phyloP scores from a whole-genome alignment of 441 rosid species.

The Populus hybrid region DNA sequence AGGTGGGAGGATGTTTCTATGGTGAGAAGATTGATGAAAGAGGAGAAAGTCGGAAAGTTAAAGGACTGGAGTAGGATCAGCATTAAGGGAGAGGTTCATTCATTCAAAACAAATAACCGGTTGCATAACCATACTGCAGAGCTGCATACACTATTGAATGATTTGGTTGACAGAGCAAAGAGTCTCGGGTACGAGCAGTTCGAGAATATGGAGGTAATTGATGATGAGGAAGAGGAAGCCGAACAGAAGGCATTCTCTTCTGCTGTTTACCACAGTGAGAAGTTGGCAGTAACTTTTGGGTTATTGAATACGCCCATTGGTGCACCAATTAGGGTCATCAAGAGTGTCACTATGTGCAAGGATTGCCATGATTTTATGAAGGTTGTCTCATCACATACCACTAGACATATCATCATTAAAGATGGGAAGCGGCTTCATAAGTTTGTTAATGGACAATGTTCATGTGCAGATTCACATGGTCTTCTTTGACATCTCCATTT shows the following conservation, averaged over 20 bases:
- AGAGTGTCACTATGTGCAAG: conserved; percentile 42
- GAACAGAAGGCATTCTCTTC: conserved; percentile 16
- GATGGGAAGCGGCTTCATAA: conserved; percentile 52
- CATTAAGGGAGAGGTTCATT: conserved; percentile 37
- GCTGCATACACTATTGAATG: conserved; percentile 32
- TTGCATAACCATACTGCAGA: conserved; percentile 19
- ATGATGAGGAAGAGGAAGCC: conserved; percentile 25
- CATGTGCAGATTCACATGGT: conserved; percentile 21
- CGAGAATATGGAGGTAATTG: conserved; percentile 14
- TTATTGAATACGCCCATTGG: conserved; percentile 30
- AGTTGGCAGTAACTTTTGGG: conserved; percentile 51
- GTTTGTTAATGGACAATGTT: conserved; percentile 47
- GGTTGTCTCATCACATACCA: conserved; percentile 30
- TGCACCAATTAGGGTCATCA: conserved; percentile 24
- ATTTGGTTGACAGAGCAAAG: conserved; percentile 40
- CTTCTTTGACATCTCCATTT: background rate
- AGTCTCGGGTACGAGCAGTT: conserved; percentile 28
- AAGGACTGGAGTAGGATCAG: conserved; percentile 55
- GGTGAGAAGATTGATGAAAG: conserved; percentile 35
- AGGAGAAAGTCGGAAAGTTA: conserved; percentile 25
- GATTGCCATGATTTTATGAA: conserved; percentile 53
- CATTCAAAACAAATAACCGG: conserved; percentile 32
- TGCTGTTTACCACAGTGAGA: conserved; percentile 39
- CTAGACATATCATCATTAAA: conserved; percentile 40
- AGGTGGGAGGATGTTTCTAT: conserved; percentile 42